Evolutionary conservation across 2,329 filamentous ascomycete genomes (phyloP), one percentile per base, ranked within the genome.

Genomic region (Ascochyta clinopodiicola): DNA sequence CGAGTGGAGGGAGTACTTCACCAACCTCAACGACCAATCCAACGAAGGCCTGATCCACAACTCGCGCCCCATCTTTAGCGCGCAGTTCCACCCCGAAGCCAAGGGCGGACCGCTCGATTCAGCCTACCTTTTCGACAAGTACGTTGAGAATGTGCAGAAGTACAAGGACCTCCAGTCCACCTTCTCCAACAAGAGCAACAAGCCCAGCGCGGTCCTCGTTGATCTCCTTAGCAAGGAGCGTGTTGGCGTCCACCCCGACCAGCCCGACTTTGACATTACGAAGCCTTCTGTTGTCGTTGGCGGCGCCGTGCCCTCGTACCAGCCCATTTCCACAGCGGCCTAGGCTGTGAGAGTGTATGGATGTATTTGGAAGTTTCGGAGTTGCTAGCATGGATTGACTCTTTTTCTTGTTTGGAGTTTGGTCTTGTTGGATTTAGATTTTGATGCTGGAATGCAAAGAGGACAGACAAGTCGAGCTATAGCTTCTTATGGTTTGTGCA

Each of bases 31-130:
- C 79, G 95, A 99, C 74, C 91, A 92, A 60, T 94, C 90, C 78
- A 99, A 99, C 78, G 95, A 99, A 82, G 94, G 90, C 57, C 92
- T 99, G 87, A 92, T 97, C 75, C 95, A 99, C 85, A 92, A 90
- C 80, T 90, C 90, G 55, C 91, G 94, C 32, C 95, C 95, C 60
- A 99, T 99, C 76, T 98, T 99, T 85, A 94, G 91, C 62, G 96
- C 93, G 22, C 95, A 99, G 79, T 99, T 99, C 87, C 95, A 99
- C 75, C 95, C 95, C 15, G 95, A 99, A 80, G 95, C 95, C 66
- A 96, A 96, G 84, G 95, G 95, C 58, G 95, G 95, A 50, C 95
- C 95, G 50, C 90, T 96, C 79, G 95, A 99, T 82, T 96, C 91
- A 62, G 88, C 91, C 2, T 98, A 96, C 80, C 84, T 99, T 57